These are phyloP conservation scores for Backusella westeae DNA, from an alignment of 192 early-diverging fungal genomes.

Conservation along the genomic window DNA sequence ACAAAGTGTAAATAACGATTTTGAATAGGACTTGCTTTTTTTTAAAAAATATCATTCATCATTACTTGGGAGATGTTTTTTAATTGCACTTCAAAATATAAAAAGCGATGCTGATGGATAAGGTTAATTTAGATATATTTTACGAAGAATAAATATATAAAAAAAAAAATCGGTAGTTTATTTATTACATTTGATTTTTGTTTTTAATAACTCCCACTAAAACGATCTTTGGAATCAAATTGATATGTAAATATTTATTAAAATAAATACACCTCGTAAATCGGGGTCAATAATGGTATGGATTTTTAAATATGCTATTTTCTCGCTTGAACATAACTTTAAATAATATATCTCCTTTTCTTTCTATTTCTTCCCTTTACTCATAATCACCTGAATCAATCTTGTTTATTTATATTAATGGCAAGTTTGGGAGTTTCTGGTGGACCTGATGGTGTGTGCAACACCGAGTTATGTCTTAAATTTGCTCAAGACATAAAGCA, in stretches of 20 bases:
- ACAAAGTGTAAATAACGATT: neutral
- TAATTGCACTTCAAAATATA: too few relatives aligned
- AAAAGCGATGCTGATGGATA: too few relatives aligned
- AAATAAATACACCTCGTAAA: neutral
- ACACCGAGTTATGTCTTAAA: conserved; percentile 51
- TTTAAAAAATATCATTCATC: too few relatives aligned
- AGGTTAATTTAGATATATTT: neutral
- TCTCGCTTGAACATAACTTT: neutral
- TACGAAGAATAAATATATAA: neutral
- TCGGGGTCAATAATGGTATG: neutral
- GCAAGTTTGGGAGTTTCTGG: neutral
- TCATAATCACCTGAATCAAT: neutral
- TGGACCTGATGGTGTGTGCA: conserved; percentile 34
- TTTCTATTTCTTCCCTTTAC: neutral
- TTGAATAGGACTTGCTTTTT: too few relatives aligned
- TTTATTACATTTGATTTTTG: neutral
- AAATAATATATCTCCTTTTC: neutral
- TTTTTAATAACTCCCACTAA: neutral
- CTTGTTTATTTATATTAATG: neutral
- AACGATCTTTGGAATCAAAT: neutral
- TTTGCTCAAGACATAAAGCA: conserved; percentile 50
- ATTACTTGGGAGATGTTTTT: too few relatives aligned
- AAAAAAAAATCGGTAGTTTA: neutral
- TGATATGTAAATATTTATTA: conserved; percentile 4
- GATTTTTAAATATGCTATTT: neutral